These are phyloP conservation scores for Macroventuria anomochaeta DNA, from an alignment of 2,329 filamentous ascomycete genomes.

Conservation along the genomic window DNA sequence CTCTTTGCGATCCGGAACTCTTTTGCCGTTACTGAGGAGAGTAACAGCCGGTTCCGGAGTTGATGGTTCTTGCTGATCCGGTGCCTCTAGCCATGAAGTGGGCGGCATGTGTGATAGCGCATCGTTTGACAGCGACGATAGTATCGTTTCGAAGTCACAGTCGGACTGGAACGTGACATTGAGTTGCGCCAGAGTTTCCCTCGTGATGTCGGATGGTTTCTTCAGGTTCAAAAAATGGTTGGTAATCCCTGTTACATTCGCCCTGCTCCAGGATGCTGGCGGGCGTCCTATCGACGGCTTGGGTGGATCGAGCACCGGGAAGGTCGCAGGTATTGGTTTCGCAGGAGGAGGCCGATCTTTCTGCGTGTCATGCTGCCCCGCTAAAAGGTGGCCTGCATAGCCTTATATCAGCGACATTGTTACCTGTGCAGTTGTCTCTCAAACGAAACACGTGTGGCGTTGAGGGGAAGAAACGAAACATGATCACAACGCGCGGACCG, in stretches of 20 bases:
- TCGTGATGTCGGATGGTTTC: conserved; percentile 51
- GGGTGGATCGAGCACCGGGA: conserved; percentile 56
- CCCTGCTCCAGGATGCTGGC: conserved; percentile 43
- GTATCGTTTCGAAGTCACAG: conserved; percentile 50
- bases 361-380: conserved; percentile 48
- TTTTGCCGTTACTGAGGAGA: conserved; percentile 57
- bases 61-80: conserved; percentile 38
- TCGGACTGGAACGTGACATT: conserved; percentile 51
- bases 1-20: conserved; percentile 55
- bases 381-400: conserved; percentile 45
- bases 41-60: conserved; percentile 33
- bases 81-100: conserved; percentile 40
- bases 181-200: conserved; percentile 50
- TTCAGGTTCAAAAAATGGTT: conserved; percentile 52
- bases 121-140: conserved; percentile 42
- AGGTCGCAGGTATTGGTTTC: conserved; percentile 58
- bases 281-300: conserved; percentile 31
- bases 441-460: conserved; percentile 41
- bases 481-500: conserved; percentile 23
- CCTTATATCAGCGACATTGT: conserved; percentile 39
- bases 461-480: conserved; percentile 23
- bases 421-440: conserved; percentile 31
- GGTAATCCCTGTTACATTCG: conserved; percentile 50
- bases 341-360: conserved; percentile 57
- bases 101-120: conserved; percentile 50